Evolutionary conservation across 2,329 filamentous ascomycete species (phyloP).

Genomic region (Colletotrichum nymphaeae): DNA sequence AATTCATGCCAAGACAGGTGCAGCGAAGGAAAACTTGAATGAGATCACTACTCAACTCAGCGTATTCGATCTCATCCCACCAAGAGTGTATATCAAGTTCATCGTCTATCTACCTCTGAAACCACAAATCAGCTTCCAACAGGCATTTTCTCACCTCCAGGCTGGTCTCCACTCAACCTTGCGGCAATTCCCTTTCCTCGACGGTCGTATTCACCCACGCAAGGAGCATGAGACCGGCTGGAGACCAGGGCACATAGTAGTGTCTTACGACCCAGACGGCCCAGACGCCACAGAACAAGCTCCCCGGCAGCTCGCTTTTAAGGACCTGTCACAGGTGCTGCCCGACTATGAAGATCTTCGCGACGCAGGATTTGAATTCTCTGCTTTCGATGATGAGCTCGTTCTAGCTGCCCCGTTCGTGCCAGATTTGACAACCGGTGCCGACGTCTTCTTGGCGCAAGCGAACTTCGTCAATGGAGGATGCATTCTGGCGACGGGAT

Average conservation of each 20-base stretch:
- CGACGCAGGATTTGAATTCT: constrained; percentile 41
- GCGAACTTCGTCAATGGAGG: constrained; percentile 47
- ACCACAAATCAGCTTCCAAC: constrained; percentile 39
- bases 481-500: constrained; percentile 38
- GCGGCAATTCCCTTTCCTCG: constrained; percentile 48
- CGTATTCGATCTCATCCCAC: constrained; percentile 19
- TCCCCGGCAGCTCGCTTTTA: constrained; percentile 38
- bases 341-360: constrained; percentile 39
- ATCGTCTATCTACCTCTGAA: constrained; percentile 48
- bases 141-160: constrained; percentile 46
- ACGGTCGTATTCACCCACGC: constrained; percentile 47
- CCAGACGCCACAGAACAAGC: neutral
- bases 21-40: too few relatives aligned
- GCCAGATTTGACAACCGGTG: constrained; percentile 34
- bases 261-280: constrained; percentile 34
- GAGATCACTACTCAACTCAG: neutral
- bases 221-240: constrained; percentile 44
- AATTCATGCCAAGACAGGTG: too few relatives aligned
- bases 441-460: constrained; percentile 44
- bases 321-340: constrained; percentile 41
- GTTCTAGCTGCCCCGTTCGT: constrained; percentile 40
- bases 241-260: constrained; percentile 40
- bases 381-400: constrained; percentile 41
- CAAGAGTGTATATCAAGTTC: constrained; percentile 20
- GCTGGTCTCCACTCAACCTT: constrained; percentile 48